Base-by-base conservation (phyloP, 805 yeast species). In the Candida montana region DNA sequence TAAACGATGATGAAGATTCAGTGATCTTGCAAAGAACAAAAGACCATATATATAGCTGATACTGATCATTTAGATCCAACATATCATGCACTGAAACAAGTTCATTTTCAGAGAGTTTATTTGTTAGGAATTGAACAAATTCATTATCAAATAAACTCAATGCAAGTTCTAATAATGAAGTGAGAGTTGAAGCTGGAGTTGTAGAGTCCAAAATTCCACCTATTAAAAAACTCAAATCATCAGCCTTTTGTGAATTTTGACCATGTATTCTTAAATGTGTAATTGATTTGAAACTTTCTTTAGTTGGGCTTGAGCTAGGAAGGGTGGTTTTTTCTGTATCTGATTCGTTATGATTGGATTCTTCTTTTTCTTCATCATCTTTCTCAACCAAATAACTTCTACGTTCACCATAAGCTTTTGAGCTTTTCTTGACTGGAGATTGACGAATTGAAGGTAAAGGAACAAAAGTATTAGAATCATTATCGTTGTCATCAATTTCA, bases 261-360 rank as follows among this genome's bases (percentile, higher is more conserved):
- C 75, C 75, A 41, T 60, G 56, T 2, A 59, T 57, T 31, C 60
- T 53, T 17, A 66, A 51, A 29, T 58, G 59, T 6, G 55, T 28
- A n/a, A 58, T 44, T 9, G 55, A 55, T 33, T 55, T 57, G 13
- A 59, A 2, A 20, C 31, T 12, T 4, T 33, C 19, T 20, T 37
- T 16, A 18, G 28, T 27, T 9, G 48, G 49, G 7, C 47, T 44
- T 1, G 15, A 19, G 7, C 7, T 31, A 5, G 29, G n/a, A 9
- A 16, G 6, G 2, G 10, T 13, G 6, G 35, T 18, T 2, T 37
- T 45, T 20, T 40, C 44, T 12, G 28, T 36, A 28, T 37, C 35
- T 10, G 24, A 28, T 15, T 26, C 29, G 11, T 26, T 13, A 11
- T 26, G 13, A 5, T 26, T 26, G 13, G 5, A 13, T 7, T 26